Evolutionary conservation across 805 yeast genomes (phyloP), one percentile per base, ranked within the genome.

Genomic region (Wickerhamomyces rabaulensis): DNA sequence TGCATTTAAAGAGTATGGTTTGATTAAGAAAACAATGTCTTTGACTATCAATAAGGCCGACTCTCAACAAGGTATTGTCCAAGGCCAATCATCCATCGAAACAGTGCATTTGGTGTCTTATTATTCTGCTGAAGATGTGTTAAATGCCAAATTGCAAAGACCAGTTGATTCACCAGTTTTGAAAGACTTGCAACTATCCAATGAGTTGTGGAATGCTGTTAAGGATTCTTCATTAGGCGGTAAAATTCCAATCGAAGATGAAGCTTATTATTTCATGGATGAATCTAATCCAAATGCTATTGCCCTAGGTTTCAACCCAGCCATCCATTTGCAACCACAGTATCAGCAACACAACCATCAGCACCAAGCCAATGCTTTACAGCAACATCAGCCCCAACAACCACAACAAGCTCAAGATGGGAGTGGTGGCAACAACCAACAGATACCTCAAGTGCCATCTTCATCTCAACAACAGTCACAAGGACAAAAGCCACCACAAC

Each of bases 11-110:
- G 82, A 78, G 41, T 73, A 74, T 40, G 96, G 96, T 0, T 71
- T 91, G 40, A 79, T 89, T 49, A 91, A 91, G 63, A 89, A 90
- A 63, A 87, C 97, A 0, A 68, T 89, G 50, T 79, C 89, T 1
- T 70, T 56, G 13, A 49, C 58, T 3, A 40, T 58, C 21, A 19
- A 52, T 43, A 43, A 53, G 42, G 39, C 48, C 3, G 53, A 55
- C 40, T 47, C 44, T 42, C 54, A 36, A 26, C 55, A 45, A 26
- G 7, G 42, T 43, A 49, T 27, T 13, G 56, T 50, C 45, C 20
- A 26, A 39, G 17, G 54, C 56, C 35, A 43, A 4, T 12, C 26
- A 57, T 55, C 7, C 63, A 59, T 47, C 10, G 76, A 74, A 55
- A 78, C 85, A 4, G 67, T 82, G 41, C 97, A 92, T 59, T 65